Percentiles rank a stretch among this genome's conserved stretches.
Evolutionary conservation across 306 rosid genomes (phyloP).

Genomic region (Dalbergia oliveri): DNA sequence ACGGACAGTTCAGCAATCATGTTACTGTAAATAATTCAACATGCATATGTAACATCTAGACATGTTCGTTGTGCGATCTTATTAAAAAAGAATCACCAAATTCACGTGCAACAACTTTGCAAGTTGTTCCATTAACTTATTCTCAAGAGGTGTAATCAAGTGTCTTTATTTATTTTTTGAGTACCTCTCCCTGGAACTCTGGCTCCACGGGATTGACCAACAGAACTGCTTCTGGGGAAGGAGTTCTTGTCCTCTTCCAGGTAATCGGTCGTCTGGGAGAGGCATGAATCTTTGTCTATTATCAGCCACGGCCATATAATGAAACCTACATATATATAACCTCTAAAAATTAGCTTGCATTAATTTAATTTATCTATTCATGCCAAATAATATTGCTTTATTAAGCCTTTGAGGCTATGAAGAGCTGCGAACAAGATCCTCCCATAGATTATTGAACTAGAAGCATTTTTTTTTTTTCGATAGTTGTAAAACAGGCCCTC

Average conservation of each 20-base stretch:
- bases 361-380: background rate
- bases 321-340: conserved; percentile 54
- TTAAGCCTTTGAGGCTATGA: background rate
- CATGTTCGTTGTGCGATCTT: background rate
- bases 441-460: background rate
- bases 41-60: background rate
- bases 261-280: conserved; percentile 70
- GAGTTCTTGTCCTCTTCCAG: conserved; percentile 60
- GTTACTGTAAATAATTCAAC: background rate
- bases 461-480: too few species aligned
- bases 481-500: too few species aligned
- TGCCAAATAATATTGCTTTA: background rate
- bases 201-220: conserved; percentile 76
- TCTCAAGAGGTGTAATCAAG: background rate
- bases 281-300: conserved; percentile 82
- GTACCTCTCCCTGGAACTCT: conserved; percentile 74
- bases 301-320: conserved; percentile 72
- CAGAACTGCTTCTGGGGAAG: conserved; percentile 80
- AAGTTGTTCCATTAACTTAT: background rate
- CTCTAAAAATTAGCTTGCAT: background rate
- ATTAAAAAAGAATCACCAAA: background rate
- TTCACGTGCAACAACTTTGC: conserved; percentile 7
- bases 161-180: background rate
- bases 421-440: background rate
- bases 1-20: too few species aligned